Percentiles rank a stretch among this genome's conserved stretches.
These are phyloP conservation scores for Onygenales sp. DNA, from an alignment of 2,329 filamentous ascomycete species.

Conservation along the genomic window DNA sequence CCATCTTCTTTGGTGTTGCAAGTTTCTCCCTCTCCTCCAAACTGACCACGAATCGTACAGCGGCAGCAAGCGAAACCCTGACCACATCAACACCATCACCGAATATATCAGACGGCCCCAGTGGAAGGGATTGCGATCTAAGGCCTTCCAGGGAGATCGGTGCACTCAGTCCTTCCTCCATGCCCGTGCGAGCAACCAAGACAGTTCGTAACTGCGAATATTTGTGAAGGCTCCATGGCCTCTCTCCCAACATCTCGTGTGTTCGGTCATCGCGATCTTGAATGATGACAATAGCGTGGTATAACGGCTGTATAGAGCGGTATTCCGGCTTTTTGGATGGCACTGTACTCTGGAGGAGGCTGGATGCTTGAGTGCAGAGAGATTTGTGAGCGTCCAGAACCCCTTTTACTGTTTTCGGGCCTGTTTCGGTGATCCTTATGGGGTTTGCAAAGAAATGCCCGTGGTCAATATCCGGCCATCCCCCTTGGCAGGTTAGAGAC, in stretches of 20 bases:
- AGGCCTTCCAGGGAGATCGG: slow-evolving; percentile 1
- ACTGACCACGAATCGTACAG: neutral
- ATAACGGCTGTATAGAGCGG: neutral
- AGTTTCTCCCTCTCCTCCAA: neutral
- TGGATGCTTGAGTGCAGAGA: neutral
- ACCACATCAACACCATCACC: neutral
- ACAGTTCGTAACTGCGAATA: neutral
- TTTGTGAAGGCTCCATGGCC: neutral
- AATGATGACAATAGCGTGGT: slow-evolving; percentile 1
- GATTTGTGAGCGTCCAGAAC: neutral
- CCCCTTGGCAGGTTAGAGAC: neutral
- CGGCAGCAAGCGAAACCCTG: neutral
- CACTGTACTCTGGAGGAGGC: neutral
- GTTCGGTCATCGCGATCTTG: neutral
- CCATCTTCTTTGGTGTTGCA: neutral
- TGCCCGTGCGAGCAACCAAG: neutral
- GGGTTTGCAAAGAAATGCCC: neutral
- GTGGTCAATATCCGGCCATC: neutral
- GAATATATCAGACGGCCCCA: neutral
- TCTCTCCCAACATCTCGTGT: neutral
- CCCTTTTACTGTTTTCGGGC: neutral
- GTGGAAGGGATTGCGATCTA: neutral
- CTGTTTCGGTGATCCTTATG: neutral
- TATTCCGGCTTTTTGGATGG: neutral
- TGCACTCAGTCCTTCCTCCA: neutral